phyloP scores from a whole-genome alignment of 768 basidiomycete species.

The Suillus subalutaceus region DNA sequence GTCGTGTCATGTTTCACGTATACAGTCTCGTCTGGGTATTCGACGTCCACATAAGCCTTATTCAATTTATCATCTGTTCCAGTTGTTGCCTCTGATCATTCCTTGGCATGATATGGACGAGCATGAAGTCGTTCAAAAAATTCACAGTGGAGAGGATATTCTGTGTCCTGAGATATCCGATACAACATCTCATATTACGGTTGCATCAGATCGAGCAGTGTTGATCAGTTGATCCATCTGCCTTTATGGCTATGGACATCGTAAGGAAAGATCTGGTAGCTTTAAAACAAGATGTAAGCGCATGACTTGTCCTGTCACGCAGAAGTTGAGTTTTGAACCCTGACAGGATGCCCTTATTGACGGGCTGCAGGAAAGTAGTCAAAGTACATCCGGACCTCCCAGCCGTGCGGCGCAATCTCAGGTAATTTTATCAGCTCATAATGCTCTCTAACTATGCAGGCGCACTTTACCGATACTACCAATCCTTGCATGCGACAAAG shows the following conservation, averaged over 20 bases:
- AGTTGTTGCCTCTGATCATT: not conserved
- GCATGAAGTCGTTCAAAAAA: not conserved
- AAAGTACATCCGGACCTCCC: too few relatives aligned
- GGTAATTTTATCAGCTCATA: too few relatives aligned
- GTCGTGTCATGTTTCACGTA: too few relatives aligned
- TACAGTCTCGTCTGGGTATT: too few relatives aligned
- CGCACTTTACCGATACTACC: too few relatives aligned
- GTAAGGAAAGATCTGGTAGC: not conserved
- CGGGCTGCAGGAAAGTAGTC: not conserved
- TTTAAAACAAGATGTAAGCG: not conserved
- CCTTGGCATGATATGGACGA: too few relatives aligned
- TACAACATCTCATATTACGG: not conserved
- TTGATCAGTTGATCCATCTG: not conserved
- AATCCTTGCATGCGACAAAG: too few relatives aligned
- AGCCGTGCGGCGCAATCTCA: too few relatives aligned
- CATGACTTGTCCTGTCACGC: not conserved
- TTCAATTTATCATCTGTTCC: too few relatives aligned
- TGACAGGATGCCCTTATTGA: not conserved
- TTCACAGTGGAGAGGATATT: not conserved
- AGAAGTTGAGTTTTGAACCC: not conserved
- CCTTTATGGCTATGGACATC: not conserved
- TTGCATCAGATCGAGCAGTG: too few relatives aligned
- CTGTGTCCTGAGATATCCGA: not conserved
- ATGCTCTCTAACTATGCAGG: too few relatives aligned
- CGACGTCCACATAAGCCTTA: too few relatives aligned